These are phyloP conservation scores for Alternaria ventricosa DNA, from an alignment of 2,329 filamentous ascomycete species.

Conservation along the genomic window DNA sequence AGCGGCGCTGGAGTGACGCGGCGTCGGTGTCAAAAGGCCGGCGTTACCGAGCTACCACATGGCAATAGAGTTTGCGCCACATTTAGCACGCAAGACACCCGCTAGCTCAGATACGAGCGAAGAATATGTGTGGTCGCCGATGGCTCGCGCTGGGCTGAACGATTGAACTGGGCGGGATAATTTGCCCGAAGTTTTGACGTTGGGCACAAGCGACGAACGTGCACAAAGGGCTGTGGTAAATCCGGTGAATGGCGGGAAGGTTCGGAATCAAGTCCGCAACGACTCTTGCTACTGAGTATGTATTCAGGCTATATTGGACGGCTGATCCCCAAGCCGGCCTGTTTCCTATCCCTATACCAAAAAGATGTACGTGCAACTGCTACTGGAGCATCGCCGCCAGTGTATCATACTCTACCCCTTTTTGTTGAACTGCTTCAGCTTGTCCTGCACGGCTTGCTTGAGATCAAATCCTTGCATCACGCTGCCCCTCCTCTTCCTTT, in stretches of 20 bases:
- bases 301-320: conserved; percentile 2
- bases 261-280: not conserved
- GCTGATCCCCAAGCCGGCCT: not conserved
- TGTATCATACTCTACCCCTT: conserved; percentile 12
- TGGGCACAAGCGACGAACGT: not conserved
- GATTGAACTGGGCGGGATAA: not conserved
- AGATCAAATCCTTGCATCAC: conserved; percentile 45
- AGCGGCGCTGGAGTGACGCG: not conserved
- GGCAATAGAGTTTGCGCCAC: conserved; percentile 4
- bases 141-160: not conserved
- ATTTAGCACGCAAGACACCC: not conserved
- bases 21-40: not conserved
- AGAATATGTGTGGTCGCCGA: not conserved
- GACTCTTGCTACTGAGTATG: not conserved
- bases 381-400: not conserved
- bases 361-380: not conserved
- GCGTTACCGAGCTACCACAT: not conserved
- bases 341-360: not conserved
- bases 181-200: not conserved
- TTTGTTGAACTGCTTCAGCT: conserved; percentile 43
- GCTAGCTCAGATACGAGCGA: not conserved
- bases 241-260: not conserved
- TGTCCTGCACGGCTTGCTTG: conserved; percentile 45
- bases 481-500: conserved; percentile 56
- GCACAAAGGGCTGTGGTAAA: not conserved